A percentile compares a stretch with the other conserved stretches of the same genome.
phyloP scores from a whole-genome alignment of 257 asterid species.

The Fraxinus americana region DNA sequence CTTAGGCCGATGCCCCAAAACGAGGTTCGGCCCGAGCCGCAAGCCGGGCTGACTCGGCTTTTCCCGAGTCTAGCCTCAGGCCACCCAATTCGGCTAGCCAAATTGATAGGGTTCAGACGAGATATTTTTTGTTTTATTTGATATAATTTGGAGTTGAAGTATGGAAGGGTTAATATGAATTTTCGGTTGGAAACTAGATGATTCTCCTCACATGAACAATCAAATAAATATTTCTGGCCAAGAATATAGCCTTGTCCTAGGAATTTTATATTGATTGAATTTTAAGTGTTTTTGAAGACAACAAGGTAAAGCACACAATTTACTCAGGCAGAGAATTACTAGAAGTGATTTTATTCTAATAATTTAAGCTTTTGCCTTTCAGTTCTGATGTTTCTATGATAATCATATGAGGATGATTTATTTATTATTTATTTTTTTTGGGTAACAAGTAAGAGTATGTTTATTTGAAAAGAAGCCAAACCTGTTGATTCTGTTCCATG shows the following conservation, averaged over 20 bases:
- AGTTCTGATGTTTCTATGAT: background rate
- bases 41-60: too few species aligned
- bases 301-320: conserved; percentile 4
- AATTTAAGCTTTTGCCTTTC: background rate
- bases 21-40: too few species aligned
- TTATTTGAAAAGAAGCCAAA: background rate
- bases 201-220: conserved; percentile 4
- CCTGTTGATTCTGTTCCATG: background rate
- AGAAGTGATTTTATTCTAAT: background rate
- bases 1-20: too few species aligned
- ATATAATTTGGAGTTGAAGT: conserved; percentile 13
- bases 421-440: background rate
- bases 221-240: conserved; percentile 14
- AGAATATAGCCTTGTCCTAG: conserved; percentile 1
- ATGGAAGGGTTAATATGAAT: conserved; percentile 9
- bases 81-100: too few species aligned
- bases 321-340: conserved; percentile 11
- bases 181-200: conserved; percentile 2
- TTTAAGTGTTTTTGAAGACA: conserved; percentile 7
- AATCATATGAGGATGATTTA: background rate
- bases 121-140: background rate
- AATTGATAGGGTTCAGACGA: background rate
- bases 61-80: too few species aligned
- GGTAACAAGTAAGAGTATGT: background rate
- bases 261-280: conserved; percentile 11